These are phyloP conservation scores for Globisporangium yorkense DNA, from an alignment of 352 stramenopile genomes.

Conservation along the genomic window DNA sequence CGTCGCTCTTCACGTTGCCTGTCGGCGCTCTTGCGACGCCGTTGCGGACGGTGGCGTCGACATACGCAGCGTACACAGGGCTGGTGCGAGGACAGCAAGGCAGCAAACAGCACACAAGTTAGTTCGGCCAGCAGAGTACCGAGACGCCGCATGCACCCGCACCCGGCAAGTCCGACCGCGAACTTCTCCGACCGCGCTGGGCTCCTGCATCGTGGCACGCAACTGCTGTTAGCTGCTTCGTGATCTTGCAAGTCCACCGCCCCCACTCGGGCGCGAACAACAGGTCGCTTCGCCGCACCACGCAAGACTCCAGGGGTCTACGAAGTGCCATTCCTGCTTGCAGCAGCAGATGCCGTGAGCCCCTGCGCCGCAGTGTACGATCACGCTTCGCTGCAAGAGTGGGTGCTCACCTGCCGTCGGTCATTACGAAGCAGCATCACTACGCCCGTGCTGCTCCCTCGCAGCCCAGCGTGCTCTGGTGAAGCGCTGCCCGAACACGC, in stretches of 20 bases:
- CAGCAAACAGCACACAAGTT: not conserved
- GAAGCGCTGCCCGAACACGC: not conserved
- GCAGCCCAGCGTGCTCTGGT: not conserved
- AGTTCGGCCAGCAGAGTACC: not conserved
- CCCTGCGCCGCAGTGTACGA: not conserved
- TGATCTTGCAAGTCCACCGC: not conserved
- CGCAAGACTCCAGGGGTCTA: conserved; percentile 7
- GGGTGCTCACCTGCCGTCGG: not conserved
- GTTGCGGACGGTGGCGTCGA: conserved; percentile 3
- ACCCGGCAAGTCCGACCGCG: conserved; percentile 13
- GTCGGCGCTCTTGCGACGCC: conserved; percentile 15
- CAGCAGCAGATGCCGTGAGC: no score
- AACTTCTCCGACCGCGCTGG: conserved; percentile 3
- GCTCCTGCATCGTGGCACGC: conserved; percentile 3
- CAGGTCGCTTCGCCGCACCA: conserved; percentile 6
- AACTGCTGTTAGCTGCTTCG: not conserved
- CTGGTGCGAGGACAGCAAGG: not conserved
- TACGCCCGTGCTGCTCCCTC: not conserved
- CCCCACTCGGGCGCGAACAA: not conserved
- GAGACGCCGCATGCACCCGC: not conserved
- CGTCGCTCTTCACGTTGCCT: conserved; percentile 26
- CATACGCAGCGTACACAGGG: conserved; percentile 3
- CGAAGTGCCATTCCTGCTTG: conserved; percentile 2
- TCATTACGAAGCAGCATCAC: not conserved
- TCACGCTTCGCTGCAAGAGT: not conserved